Conservation (phyloP, 2,329 filamentous ascomycete genomes). For the Aspergillus brunneoviolaceus region DNA sequence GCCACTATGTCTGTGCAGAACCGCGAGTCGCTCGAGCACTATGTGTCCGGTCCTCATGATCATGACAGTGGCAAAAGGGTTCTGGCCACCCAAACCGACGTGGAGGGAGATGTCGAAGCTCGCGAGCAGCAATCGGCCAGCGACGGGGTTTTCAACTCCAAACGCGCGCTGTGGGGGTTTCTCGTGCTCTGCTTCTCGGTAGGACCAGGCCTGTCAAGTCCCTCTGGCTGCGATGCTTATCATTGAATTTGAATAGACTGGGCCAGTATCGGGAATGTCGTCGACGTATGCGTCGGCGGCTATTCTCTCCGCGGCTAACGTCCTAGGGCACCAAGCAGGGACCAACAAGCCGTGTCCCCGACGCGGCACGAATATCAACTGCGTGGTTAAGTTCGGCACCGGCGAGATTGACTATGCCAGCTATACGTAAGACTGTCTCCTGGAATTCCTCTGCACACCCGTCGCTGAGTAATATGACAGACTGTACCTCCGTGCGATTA, state of each 20-base stretch:
- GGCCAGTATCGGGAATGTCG: slow-evolving; percentile 10
- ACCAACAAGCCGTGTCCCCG: slow-evolving; percentile 13
- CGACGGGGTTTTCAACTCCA: slow-evolving; percentile 6
- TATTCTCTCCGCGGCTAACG: slow-evolving; percentile 15
- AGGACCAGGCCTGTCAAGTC: too few relatives aligned
- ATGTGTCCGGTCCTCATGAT: too few relatives aligned
- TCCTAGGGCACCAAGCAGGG: slow-evolving; percentile 11
- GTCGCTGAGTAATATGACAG: slow-evolving; percentile 1
- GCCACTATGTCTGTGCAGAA: too few relatives aligned
- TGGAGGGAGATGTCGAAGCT: not conserved
- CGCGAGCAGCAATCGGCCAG: not conserved
- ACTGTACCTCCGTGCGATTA: slow-evolving; percentile 21
- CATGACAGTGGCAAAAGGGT: not conserved
- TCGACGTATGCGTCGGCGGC: slow-evolving; percentile 15
- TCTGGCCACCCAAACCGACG: not conserved
- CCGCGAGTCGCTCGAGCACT: too few relatives aligned
- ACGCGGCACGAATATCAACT: slow-evolving; percentile 16
- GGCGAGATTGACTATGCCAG: slow-evolving; percentile 22
- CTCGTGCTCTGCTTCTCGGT: slow-evolving; percentile 20
- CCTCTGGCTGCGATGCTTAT: too few relatives aligned
- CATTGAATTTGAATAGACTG: not conserved
- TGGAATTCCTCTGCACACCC: not conserved
- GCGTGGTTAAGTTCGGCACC: slow-evolving; percentile 19
- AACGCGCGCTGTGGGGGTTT: slow-evolving; percentile 16
- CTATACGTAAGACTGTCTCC: slow-evolving; percentile 13